Evolutionary conservation across 768 basidiomycete species (phyloP), one percentile per base, ranked within the genome.

Genomic region (Leccinum subgranulosum): DNA sequence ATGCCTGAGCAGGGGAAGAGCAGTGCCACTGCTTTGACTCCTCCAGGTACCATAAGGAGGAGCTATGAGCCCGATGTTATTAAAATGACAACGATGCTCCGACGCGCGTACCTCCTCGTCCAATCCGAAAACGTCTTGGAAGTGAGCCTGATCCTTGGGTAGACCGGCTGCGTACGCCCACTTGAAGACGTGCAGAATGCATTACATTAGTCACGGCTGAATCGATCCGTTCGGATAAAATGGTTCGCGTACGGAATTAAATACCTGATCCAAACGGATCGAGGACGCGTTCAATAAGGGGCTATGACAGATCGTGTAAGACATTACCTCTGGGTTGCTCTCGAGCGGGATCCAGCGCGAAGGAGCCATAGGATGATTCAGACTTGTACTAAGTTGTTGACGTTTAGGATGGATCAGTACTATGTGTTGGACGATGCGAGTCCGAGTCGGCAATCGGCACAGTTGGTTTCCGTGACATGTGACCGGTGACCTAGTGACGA

Each of bases 11-110:
- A 79, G 4, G 95, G 95, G 73, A 96, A 98, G 23, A 97, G 80
- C 6, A 98, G 76, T 7, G 96, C 75, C 9, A 97, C 82, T 0
- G 95, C 95, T 66, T 88, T 88, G 31, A 88, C 88, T 0, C 90
- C 93, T 60, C 79, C 69, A 0, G 88, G 78, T 0, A 95, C 86
- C 67, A 91, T 78, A 0, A 57, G 73, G 2, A 96, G 82, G 33
- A 94, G 79, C 83, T 97, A 41, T 19, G 23, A 23, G 10, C 23
- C 12, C 31, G 15, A 33, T 31, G 11, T 33, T 15, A n/a, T 25
- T 34, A 15, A 17, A 8, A 5, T 3, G 34, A 39, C 3, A n/a
- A 48, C 21, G 27, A 23, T 21, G 3, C 11, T 14, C 12, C 3
- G 33, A 28, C 25, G 28, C 6, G 64, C 73, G 52, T 49, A 86